Evolutionary conservation across 352 stramenopile genomes (phyloP).

Genomic region (Phytopythium delawarense): DNA sequence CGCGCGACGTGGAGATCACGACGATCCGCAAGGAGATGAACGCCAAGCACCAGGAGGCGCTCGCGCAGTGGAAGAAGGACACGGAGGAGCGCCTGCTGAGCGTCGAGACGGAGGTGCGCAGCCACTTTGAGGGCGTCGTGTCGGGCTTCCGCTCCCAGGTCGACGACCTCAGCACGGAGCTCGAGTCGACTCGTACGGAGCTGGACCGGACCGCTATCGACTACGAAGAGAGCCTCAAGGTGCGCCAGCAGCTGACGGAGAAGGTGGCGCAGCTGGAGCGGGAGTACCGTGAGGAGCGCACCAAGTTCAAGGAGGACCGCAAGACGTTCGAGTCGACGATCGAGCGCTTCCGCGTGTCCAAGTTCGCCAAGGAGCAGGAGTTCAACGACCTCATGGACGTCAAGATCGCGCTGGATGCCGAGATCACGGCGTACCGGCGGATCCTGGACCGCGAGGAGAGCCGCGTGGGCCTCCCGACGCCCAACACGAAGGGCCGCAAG

Average conservation of each 20-base stretch:
- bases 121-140: conserved; percentile 62
- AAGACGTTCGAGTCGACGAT: conserved; percentile 70
- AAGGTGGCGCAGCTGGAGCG: conserved; percentile 77
- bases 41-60: conserved; percentile 63
- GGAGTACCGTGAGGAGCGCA: conserved; percentile 72
- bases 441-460: conserved; percentile 81
- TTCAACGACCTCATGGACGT: conserved; percentile 89
- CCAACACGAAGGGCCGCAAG: conserved; percentile 49
- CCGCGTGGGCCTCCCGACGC: conserved; percentile 57
- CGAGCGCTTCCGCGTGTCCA: conserved; percentile 61
- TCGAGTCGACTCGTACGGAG: conserved; percentile 71
- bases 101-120: conserved; percentile 73
- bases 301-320: conserved; percentile 75
- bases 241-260: conserved; percentile 66
- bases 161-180: conserved; percentile 48
- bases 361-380: conserved; percentile 69
- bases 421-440: conserved; percentile 78
- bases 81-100: conserved; percentile 60
- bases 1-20: conserved; percentile 61
- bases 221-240: conserved; percentile 76
- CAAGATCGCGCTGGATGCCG: conserved; percentile 71
- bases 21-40: conserved; percentile 76
- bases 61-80: conserved; percentile 77
- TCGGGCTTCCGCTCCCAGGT: conserved; percentile 52
- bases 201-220: conserved; percentile 74